A percentile compares a stretch with the other conserved stretches of the same genome.
Conservation (phyloP, 2,329 filamentous ascomycete genomes). For the Macrophomina tecta region DNA sequence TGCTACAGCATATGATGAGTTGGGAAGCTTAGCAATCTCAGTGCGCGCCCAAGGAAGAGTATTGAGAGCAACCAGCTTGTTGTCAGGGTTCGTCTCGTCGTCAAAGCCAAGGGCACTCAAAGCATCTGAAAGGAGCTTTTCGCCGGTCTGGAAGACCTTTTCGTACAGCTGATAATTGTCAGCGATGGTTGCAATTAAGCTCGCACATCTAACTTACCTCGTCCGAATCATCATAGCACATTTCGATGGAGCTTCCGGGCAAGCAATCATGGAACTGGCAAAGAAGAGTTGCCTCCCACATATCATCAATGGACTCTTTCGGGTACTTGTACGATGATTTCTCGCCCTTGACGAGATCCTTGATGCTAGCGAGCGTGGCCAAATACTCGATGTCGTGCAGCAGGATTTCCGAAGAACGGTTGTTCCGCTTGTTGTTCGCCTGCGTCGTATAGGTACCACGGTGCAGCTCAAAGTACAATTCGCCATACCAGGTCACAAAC, state of each 20-base stretch:
- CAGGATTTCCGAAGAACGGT: conserved; percentile 82
- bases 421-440: conserved; percentile 95
- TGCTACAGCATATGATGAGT: conserved; percentile 45
- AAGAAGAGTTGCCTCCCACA: conserved; percentile 92
- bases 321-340: conserved; percentile 77
- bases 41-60: conserved; percentile 85
- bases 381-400: conserved; percentile 88
- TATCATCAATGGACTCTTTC: conserved; percentile 88
- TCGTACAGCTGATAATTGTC: conserved; percentile 69
- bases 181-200: conserved; percentile 28
- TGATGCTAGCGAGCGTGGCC: conserved; percentile 82
- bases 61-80: conserved; percentile 70
- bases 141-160: conserved; percentile 77
- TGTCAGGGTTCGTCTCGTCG: conserved; percentile 49
- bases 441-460: conserved; percentile 97
- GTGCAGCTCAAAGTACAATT: conserved; percentile 97
- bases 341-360: conserved; percentile 56
- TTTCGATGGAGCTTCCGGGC: conserved; percentile 92
- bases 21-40: conserved; percentile 71
- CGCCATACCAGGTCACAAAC: conserved; percentile 95
- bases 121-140: conserved; percentile 73
- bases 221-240: conserved; percentile 97
- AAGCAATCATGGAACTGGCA: conserved; percentile 99
- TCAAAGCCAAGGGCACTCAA: conserved; percentile 70
- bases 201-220: conserved; percentile 53